Conservation (phyloP, 1,139 yeast species). For the Candida neerlandica region DNA sequence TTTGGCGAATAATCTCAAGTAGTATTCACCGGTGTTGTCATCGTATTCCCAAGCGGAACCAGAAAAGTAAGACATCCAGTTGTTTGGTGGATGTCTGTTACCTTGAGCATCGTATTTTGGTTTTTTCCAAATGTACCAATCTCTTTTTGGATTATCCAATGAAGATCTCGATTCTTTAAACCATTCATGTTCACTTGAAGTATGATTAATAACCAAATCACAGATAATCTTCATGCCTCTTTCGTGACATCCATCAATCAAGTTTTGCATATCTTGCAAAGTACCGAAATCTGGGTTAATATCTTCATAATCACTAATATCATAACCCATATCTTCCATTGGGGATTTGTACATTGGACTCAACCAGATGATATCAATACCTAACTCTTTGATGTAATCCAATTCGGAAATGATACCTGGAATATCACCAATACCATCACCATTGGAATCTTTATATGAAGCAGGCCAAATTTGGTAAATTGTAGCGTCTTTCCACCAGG, state of each 20-base stretch:
- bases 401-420: conserved; percentile 54
- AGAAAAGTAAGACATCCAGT: conserved; percentile 55
- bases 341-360: conserved; percentile 63
- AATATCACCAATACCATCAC: conserved; percentile 60
- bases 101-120: conserved; percentile 50
- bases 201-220: conserved; percentile 62
- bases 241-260: conserved; percentile 49
- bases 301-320: conserved; percentile 54
- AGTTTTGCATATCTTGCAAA: conserved; percentile 50
- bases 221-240: conserved; percentile 55
- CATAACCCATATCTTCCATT: conserved; percentile 67
- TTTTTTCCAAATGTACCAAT: conserved; percentile 63
- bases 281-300: conserved; percentile 58
- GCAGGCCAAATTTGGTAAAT: conserved; percentile 65
- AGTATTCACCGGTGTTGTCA: conserved; percentile 54
- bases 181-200: conserved; percentile 59
- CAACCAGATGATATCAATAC: conserved; percentile 58
- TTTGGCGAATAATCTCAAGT: conserved; percentile 52
- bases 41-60: conserved; percentile 62
- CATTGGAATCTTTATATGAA: conserved; percentile 57
- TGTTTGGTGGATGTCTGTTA: conserved; percentile 55
- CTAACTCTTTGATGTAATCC: conserved; percentile 54
- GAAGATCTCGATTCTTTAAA: conserved; percentile 57
- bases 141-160: conserved; percentile 55
- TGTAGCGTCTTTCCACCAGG: conserved; percentile 62